Evolutionary conservation across 1,284 basidiomycete species (phyloP), one percentile per base, ranked within the genome.

Genomic region (Rhodotorula mucilaginosa): DNA sequence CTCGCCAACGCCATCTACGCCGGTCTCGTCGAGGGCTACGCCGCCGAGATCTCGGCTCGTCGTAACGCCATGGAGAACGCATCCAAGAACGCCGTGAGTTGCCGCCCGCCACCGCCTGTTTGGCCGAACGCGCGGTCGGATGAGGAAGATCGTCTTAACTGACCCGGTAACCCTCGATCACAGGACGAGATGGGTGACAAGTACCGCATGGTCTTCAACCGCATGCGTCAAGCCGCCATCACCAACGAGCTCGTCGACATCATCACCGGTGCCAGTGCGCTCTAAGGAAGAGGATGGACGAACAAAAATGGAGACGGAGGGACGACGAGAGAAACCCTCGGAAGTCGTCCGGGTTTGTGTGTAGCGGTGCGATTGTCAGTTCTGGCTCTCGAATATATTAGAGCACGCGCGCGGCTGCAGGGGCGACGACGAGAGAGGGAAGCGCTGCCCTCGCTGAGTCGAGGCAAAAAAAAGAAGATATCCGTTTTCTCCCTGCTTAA

Each of bases 11-110:
- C 94, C 78, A 88, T 99, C 85, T 99, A 89, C 82, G 89, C 94
- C 76, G 90, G 93, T 67, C 90, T 99, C 65, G 91, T 92, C 61
- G 97, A 99, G 84, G 91, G 89, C 72, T 95, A 98, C 82, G 96
- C 97, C 72, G 93, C 94, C 79, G 96, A 99, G 76, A 77, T 76
- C 61, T 77, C 74, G 39, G 71, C 80, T 71, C 87, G 93, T 83
- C 91, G 96, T 78, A 98, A 97, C 79, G 96, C 97, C 81, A 99
- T 99, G 96, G 96, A 99, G 88, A 99, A 96, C 81, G 97, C 96
- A 65, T 96, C 95, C 77, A 99, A 86, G 89, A 99, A 99, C 84
- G 97, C 96, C 70, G 86, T 64, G 61, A 34, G 58, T 59, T 2
- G 4, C 16, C 46, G 5, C 39, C 26, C 5, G 12, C 8, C 12